Base-by-base conservation (phyloP, 352 stramenopile species). In the Plasmopara viticola region DNA sequence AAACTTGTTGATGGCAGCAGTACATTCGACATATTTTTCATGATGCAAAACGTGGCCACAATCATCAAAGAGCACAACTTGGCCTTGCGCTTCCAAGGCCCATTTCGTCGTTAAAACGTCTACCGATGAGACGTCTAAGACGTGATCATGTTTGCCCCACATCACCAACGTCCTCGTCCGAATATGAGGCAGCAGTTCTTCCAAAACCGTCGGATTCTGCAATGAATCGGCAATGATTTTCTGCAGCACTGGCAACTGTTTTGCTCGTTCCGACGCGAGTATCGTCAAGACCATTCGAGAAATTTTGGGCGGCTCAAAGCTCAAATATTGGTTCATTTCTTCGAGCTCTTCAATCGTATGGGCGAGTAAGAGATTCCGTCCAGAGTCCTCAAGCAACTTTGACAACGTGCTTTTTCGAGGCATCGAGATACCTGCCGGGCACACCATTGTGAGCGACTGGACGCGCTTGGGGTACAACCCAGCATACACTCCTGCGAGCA, bases 11-110 rank as follows among this genome's bases (percentile, higher is more conserved):
- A 90, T 85, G 14, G 75, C 75, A 15, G 58, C 62, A 6, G 75
- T 78, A 43, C 67, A 79, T 44, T 83, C 72, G 0, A 62, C 61
- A 48, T 78, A 30, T 28, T 74, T 81, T 44, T 90, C 79, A 43
- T 87, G 74, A 51, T 90, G 79, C 44, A 90, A 37, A 45, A 73
- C 74, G 58, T 90, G 79, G 3, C 79, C 79, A 41, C 77, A 87
- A 25, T 87, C 60, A 17, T 84, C 64, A 51, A 87, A 71, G 6
- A 84, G 61, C 25, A 86, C 50, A 6, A 80, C 51, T 14, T 68
- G 53, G 15, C 74, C 63, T 51, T 70, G 62, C 0, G 52, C 45
- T 35, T 65, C 69, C 18, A 68, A 51, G 8, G 61, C 48, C 31
- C 80, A 60, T 41, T 82, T 76, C n/a, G 74, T 51, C 18, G 84